Conservation (phyloP, 805 yeast species). For the Pichia rugopelliculosa region DNA sequence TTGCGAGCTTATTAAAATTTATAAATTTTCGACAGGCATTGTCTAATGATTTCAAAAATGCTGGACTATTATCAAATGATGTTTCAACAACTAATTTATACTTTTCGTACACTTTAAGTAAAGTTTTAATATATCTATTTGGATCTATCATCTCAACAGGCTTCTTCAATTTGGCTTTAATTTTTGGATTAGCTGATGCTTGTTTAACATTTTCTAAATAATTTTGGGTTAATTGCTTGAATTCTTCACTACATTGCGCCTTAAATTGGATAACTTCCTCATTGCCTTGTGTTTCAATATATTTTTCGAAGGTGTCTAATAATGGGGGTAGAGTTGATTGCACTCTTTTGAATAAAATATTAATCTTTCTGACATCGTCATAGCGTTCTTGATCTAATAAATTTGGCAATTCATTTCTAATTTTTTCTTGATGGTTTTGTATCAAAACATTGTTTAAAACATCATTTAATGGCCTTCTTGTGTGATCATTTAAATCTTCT, state of each 20-base stretch:
- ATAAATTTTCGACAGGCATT: slow-evolving; percentile 81
- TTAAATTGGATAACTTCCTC: slow-evolving; percentile 53
- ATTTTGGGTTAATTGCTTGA: background rate
- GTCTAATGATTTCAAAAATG: slow-evolving; percentile 81
- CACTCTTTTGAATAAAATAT: slow-evolving; percentile 65
- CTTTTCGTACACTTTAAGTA: slow-evolving; percentile 61
- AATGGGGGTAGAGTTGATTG: slow-evolving; percentile 73
- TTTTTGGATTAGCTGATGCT: background rate
- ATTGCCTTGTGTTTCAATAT: slow-evolving; percentile 60
- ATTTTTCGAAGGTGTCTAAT: slow-evolving; percentile 62
- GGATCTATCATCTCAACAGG: slow-evolving; percentile 41
- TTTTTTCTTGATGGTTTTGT: slow-evolving; percentile 63
- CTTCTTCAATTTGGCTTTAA: slow-evolving; percentile 5
- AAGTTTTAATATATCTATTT: slow-evolving; percentile 67
- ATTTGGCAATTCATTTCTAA: slow-evolving; percentile 70
- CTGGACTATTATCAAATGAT: slow-evolving; percentile 67
- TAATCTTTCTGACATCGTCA: slow-evolving; percentile 73
- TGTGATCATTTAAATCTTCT: slow-evolving; percentile 74
- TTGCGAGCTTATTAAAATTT: slow-evolving; percentile 75
- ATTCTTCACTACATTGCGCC: slow-evolving; percentile 19
- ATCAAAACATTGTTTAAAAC: slow-evolving; percentile 72
- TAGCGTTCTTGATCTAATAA: slow-evolving; percentile 66
- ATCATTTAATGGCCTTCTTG: slow-evolving; percentile 69
- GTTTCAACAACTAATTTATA: slow-evolving; percentile 56
- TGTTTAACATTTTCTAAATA: slow-evolving; percentile 2